These are phyloP conservation scores for Anisogramma anomala DNA, from an alignment of 2,329 filamentous ascomycete genomes.

Conservation along the genomic window DNA sequence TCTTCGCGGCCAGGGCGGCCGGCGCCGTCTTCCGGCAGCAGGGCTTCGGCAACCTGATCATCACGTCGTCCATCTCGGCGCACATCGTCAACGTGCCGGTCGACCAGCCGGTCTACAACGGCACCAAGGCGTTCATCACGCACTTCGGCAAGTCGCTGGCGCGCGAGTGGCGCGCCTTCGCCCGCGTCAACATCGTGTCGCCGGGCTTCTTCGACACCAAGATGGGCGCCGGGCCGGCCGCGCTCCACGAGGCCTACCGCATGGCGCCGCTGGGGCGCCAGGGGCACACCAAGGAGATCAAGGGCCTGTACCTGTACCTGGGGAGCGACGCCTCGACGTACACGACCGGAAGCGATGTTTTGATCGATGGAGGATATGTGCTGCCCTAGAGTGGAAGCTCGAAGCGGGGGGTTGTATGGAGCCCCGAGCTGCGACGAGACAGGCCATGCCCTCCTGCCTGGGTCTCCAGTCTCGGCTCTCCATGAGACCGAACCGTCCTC, in stretches of 20 bases:
- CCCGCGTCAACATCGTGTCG: slow-evolving; percentile 11
- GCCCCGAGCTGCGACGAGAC: too few relatives aligned
- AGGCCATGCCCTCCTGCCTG: too few relatives aligned
- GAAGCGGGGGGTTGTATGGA: too few relatives aligned
- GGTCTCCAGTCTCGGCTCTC: too few relatives aligned
- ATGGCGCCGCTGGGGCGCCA: slow-evolving; percentile 44
- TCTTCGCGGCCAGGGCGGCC: slow-evolving; percentile 32
- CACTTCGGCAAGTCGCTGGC: slow-evolving; percentile 45
- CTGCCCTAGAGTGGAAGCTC: too few relatives aligned
- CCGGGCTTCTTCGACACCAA: slow-evolving; percentile 40
- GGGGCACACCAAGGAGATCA: slow-evolving; percentile 53
- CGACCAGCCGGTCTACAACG: slow-evolving; percentile 46
- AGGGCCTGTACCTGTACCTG: slow-evolving; percentile 45
- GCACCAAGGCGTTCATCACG: slow-evolving; percentile 42
- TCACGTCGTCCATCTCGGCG: slow-evolving; percentile 38
- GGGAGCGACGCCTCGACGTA: slow-evolving; percentile 40
- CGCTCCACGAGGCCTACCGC: slow-evolving; percentile 34
- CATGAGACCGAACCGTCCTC: too few relatives aligned
- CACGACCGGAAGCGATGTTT: slow-evolving; percentile 36
- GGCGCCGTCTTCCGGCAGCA: slow-evolving; percentile 33
- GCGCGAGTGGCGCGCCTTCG: slow-evolving; percentile 29
- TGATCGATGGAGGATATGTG: slow-evolving; percentile 32
- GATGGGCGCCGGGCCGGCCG: slow-evolving; percentile 34
- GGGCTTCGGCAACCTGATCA: slow-evolving; percentile 38
- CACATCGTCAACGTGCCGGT: slow-evolving; percentile 38